These are phyloP conservation scores for Botrytis galanthina DNA, from an alignment of 2,329 filamentous ascomycete genomes.

Conservation along the genomic window DNA sequence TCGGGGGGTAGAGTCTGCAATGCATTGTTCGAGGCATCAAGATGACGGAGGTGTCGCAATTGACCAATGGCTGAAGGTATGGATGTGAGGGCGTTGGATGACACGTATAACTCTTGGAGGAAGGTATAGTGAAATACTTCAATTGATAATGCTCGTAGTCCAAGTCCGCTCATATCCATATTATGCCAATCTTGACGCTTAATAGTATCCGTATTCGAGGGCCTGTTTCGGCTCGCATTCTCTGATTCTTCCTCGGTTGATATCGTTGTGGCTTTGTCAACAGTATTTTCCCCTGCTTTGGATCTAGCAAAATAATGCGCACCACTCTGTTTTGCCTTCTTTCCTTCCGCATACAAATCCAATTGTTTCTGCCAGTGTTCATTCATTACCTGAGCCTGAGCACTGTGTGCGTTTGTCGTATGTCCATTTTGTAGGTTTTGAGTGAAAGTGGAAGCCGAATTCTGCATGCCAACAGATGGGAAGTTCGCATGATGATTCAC, in stretches of 20 bases:
- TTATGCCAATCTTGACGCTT: constrained; percentile 86
- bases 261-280: constrained; percentile 50
- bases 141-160: constrained; percentile 75
- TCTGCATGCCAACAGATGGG: constrained; percentile 62
- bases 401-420: constrained; percentile 46
- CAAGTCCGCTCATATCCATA: constrained; percentile 94
- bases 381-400: constrained; percentile 52
- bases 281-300: constrained; percentile 64
- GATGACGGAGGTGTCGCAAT: constrained; percentile 73
- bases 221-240: constrained; percentile 49
- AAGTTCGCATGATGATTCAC: constrained; percentile 59
- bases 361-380: constrained; percentile 89
- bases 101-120: constrained; percentile 86
- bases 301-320: constrained; percentile 68
- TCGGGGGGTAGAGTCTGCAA: constrained; percentile 80
- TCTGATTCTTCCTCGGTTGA: constrained; percentile 50
- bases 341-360: constrained; percentile 74
- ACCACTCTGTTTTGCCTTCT: constrained; percentile 64
- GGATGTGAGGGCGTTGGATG: constrained; percentile 81
- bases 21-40: constrained; percentile 89
- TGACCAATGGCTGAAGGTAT: constrained; percentile 81
- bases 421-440: constrained; percentile 59
- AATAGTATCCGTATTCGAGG: constrained; percentile 64
- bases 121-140: constrained; percentile 86
- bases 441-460: constrained; percentile 57